Percentiles rank a stretch among this genome's conserved stretches.
Conservation (phyloP, 2,329 filamentous ascomycete genomes). For the Fusarium napiforme region DNA sequence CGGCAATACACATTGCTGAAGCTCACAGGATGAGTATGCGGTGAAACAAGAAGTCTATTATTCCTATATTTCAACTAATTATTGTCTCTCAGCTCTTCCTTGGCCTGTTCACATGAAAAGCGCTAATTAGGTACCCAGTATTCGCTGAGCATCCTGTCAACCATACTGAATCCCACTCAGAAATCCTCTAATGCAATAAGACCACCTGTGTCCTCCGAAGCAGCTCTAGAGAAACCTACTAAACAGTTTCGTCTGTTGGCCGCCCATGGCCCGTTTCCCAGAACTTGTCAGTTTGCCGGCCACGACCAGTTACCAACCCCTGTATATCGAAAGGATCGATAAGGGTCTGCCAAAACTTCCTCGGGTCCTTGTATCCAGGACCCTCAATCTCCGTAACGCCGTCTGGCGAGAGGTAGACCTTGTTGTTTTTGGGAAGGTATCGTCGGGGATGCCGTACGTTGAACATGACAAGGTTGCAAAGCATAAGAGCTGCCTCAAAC, state of each 20-base stretch:
- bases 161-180: not conserved
- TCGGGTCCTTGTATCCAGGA: slow-evolving; percentile 60
- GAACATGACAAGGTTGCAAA: slow-evolving; percentile 60
- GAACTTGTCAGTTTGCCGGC: slow-evolving; percentile 48
- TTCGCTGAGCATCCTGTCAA: not conserved
- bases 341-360: slow-evolving; percentile 56
- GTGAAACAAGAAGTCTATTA: not conserved
- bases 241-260: slow-evolving; percentile 9
- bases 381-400: slow-evolving; percentile 61
- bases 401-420: slow-evolving; percentile 62
- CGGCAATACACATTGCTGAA: not conserved
- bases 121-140: not conserved
- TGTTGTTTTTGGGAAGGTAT: slow-evolving; percentile 60
- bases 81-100: not conserved
- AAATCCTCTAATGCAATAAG: no score
- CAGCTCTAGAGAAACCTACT: not conserved
- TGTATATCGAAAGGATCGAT: slow-evolving; percentile 55
- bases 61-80: not conserved
- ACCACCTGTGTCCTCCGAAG: not conserved
- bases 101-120: not conserved
- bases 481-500: slow-evolving; percentile 66
- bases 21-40: not conserved
- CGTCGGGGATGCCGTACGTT: slow-evolving; percentile 63
- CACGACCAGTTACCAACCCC: slow-evolving; percentile 49
- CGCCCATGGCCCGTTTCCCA: slow-evolving; percentile 46